Base-by-base conservation (phyloP, 2,329 filamentous ascomycete genomes). In the Lachnum nothofagi region DNA sequence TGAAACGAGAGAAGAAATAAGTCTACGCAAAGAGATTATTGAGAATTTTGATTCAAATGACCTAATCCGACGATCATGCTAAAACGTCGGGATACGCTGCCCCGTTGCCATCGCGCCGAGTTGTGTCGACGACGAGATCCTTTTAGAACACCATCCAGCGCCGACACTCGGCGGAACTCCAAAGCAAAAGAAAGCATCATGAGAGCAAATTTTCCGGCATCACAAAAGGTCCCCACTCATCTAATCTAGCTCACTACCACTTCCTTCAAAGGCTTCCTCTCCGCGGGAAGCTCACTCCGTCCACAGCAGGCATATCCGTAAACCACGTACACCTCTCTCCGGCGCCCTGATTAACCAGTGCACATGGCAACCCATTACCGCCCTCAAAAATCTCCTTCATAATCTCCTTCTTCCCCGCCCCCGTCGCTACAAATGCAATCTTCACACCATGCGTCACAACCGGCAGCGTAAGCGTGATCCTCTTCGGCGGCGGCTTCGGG, bases 261-360 rank as follows among this genome's bases (percentile, higher is more conserved):
- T 2, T 33, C 29, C 14, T 3, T 37, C 64, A 83, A 52, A 84
- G 67, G 62, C 76, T 85, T 17, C 86, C 83, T 59, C 86, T 83
- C 64, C 86, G 78, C 20, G 91, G 88, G 65, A 88, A 96, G 52
- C 76, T 74, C 10, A 98, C 88, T 4, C 88, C 90, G 63, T 95
- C 85, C 10, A 94, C 83, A 40, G 93, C 91, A 4, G 86, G 75
- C 63, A 83, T 78, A 67, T 97, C 93, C 37, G 91, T 89, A 67
- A 98, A 97, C 93, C 93, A 98, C 71, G 83, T 93, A 64, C 90
- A 89, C 62, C 89, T 85, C 57, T 95, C 90, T 38, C 87, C 88
- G 3, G 81, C 85, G 35, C 80, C 82, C 61, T 87, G 80, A 67
- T 98, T 98, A 63, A 98, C 85, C 57, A 97, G 74, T 1, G 88